These are phyloP conservation scores for Camelina laxa DNA, from an alignment of 345 rosid genomes.

Conservation along the genomic window DNA sequence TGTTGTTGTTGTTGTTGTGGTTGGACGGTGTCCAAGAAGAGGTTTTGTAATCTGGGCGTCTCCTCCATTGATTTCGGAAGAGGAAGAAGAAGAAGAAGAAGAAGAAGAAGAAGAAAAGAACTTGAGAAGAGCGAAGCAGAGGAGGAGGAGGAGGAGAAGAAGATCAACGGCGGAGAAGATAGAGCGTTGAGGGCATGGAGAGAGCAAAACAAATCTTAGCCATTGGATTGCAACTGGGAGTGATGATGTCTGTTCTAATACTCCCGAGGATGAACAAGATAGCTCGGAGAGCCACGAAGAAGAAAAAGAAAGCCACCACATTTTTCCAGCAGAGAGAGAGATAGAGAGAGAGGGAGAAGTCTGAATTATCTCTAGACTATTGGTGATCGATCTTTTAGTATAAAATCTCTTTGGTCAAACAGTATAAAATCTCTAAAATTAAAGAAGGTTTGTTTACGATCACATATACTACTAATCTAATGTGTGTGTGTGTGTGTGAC, in stretches of 20 bases:
- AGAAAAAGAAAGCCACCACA: constrained; percentile 42
- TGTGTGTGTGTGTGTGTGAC: too few relatives aligned
- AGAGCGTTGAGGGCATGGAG: constrained; percentile 83
- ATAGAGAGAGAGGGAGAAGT: too few relatives aligned
- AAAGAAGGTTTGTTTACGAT: too few relatives aligned
- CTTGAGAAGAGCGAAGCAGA: constrained; percentile 55
- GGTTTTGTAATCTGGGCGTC: constrained; percentile 61
- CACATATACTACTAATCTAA: too few relatives aligned
- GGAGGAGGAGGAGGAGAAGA: constrained; percentile 56
- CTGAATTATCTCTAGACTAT: too few relatives aligned
- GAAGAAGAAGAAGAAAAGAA: constrained; percentile 47
- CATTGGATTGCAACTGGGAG: constrained; percentile 58
- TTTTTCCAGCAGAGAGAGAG: background rate
- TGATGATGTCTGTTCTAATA: constrained; percentile 44
- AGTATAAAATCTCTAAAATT: too few relatives aligned
- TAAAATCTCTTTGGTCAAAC: too few relatives aligned
- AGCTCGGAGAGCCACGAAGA: constrained; percentile 59
- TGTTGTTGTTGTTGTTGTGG: constrained; percentile 39
- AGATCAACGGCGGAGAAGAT: constrained; percentile 61
- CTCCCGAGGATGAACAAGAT: constrained; percentile 65
- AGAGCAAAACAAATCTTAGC: constrained; percentile 75
- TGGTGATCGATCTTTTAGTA: too few relatives aligned
- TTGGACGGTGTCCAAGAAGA: constrained; percentile 45
- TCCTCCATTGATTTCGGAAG: background rate
- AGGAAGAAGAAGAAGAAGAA: constrained; percentile 38